These are phyloP conservation scores for Pseudonitzschia multiseries DNA, from an alignment of 108 stramenopile species.

Conservation along the genomic window DNA sequence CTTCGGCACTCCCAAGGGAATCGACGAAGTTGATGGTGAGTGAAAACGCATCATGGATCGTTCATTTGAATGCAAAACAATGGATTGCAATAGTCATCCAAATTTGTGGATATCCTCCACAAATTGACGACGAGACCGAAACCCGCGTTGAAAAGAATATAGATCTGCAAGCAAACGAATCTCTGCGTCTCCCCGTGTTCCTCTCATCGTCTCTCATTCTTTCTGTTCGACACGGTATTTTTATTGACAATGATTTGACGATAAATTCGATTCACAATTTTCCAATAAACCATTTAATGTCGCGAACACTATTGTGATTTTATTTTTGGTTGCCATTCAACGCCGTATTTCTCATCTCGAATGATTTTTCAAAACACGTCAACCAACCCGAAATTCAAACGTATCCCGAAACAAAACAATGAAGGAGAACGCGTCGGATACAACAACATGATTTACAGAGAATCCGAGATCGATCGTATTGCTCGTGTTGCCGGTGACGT, in stretches of 20 bases:
- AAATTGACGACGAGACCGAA: no score
- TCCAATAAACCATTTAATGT: no score
- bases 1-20: constrained; percentile 98
- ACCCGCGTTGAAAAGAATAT: no score
- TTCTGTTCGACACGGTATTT: neutral
- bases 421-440: constrained; percentile 87
- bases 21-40: constrained; percentile 84
- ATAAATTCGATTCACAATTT: neutral
- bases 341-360: no score
- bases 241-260: neutral
- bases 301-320: no score
- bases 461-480: constrained; percentile 92
- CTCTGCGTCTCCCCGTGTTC: no score
- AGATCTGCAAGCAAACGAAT: no score
- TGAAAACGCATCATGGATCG: neutral
- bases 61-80: neutral
- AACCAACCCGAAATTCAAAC: neutral
- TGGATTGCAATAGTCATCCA: no score
- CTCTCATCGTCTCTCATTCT: neutral
- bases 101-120: no score
- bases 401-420: no score
- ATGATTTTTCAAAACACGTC: neutral
- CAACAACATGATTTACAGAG: constrained; percentile 99
- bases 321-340: no score
- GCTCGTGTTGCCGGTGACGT: constrained; percentile 93